Evolutionary conservation across 176 grass and related monocot species (phyloP).

Genomic region (Carex littledalei): DNA sequence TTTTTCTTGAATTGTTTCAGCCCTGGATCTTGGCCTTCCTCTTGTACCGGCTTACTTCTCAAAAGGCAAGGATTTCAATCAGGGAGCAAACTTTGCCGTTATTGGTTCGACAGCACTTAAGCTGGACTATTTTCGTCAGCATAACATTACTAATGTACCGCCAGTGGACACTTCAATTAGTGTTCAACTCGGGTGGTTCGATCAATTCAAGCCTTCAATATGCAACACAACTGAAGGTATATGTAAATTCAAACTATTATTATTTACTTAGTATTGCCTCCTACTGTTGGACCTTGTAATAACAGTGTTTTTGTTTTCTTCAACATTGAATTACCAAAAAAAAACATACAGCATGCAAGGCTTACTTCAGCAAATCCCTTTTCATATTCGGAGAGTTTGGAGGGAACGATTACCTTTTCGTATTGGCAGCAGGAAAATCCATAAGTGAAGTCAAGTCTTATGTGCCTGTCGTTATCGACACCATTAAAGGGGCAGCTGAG

Average conservation of each 20-base stretch:
- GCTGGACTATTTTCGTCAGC: constrained; percentile 12
- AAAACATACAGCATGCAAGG: constrained; percentile 21
- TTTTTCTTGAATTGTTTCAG: neutral
- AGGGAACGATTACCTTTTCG: constrained; percentile 28
- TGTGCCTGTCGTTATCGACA: constrained; percentile 26
- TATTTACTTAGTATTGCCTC: neutral
- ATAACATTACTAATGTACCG: neutral
- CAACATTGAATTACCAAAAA: neutral
- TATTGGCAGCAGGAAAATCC: constrained; percentile 11
- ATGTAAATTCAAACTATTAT: neutral
- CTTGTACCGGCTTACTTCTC: constrained; percentile 22
- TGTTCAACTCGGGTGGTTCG: constrained; percentile 28
- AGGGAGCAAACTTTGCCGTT: constrained; percentile 29
- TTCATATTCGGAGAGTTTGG: constrained; percentile 37
- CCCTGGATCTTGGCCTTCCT: constrained; percentile 21
- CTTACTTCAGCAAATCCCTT: constrained; percentile 27
- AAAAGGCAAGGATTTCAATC: constrained; percentile 2
- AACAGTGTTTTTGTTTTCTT: neutral
- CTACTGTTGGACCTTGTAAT: neutral
- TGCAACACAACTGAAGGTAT: constrained; percentile 28
- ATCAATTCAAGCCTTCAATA: constrained; percentile 24
- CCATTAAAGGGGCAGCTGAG: constrained; percentile 24
- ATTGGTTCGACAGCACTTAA: constrained; percentile 26
- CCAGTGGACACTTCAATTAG: neutral
- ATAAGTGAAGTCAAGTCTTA: constrained; percentile 1